A percentile compares a stretch with the other conserved stretches of the same genome.
These are phyloP conservation scores for Thielaviopsis musarum DNA, from an alignment of 2,329 filamentous ascomycete genomes.

Conservation along the genomic window DNA sequence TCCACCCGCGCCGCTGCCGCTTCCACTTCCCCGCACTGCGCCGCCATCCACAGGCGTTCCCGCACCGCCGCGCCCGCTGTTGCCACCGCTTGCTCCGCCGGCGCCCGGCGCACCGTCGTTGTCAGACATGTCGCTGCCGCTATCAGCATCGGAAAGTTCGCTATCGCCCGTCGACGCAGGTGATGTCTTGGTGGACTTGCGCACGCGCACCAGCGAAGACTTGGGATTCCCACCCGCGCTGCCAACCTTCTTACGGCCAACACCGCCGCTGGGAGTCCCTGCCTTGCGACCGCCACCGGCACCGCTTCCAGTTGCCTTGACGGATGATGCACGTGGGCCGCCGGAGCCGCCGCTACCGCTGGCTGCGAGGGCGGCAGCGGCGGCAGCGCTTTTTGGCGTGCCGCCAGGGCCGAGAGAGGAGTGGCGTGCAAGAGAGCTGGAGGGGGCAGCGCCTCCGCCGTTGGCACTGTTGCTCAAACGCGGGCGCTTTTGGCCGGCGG, in stretches of 20 bases:
- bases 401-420: conserved; percentile 46
- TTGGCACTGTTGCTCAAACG: conserved; percentile 36
- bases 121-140: conserved; percentile 35
- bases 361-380: conserved; percentile 29
- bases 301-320: conserved; percentile 26
- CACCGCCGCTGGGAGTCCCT: conserved; percentile 25
- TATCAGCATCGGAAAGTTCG: conserved; percentile 47
- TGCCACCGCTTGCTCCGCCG: conserved; percentile 26
- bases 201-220: conserved; percentile 45
- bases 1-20: conserved; percentile 14
- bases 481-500: conserved; percentile 23
- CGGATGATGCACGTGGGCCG: conserved; percentile 34
- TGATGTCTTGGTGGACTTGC: conserved; percentile 42
- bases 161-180: conserved; percentile 47
- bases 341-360: conserved; percentile 25
- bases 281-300: conserved; percentile 27
- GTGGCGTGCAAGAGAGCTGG: conserved; percentile 43
- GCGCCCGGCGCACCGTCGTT: conserved; percentile 17
- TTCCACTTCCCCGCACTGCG: neutral
- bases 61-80: conserved; percentile 18
- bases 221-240: conserved; percentile 26
- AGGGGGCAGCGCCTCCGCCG: conserved; percentile 28
- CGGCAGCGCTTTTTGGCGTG: conserved; percentile 33
- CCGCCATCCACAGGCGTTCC: conserved; percentile 3
- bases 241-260: conserved; percentile 31